Evolutionary conservation across 371 early-diverging fungal species (phyloP), one percentile per base, ranked within the genome.

Genomic region (Syncephalis fuscata): DNA sequence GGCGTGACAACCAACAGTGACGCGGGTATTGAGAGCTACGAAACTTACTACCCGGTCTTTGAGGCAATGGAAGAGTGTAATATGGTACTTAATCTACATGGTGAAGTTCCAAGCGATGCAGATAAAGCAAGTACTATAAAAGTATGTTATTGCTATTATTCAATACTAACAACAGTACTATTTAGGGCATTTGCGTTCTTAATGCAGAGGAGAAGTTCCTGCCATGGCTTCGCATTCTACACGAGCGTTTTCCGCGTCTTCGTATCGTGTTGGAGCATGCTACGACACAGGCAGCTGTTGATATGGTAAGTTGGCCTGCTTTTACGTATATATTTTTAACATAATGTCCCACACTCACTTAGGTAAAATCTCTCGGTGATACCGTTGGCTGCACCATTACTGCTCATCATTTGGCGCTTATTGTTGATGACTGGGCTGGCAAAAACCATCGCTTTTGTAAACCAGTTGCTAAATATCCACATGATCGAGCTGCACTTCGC

Each of bases 1-100:
- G 95, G 97, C 26, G 98, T 97, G 20, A 97, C 98, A 0, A 97
- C 98, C 51, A 95, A 97, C 75, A 82, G 83, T 52, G 93, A 94
- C 48, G 74, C 76, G 49, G 97, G 97, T 44, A 90, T 97, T 52
- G 86, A 89, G 53, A 76, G 74, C 57, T 90, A 92, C 55, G 78
- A 80, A 41, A 62, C 74, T 9, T 97, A 92, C 65, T 92, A 92
- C 58, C 80, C 78, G 36, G 84, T 92, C 10, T 97, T 97, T 66
- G 53, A 72, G 48, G 93, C 93, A 3, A 97, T 97, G 96, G 82
- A 93, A 63, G 83, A 89, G 48, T 72, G 68, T 48, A 88, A 83
- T 39, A 76, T 97, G 83, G 87, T 95, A 0, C 68, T 97, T 43
- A 92, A 93, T 58, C 65, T 97, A 55, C 98, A 97, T 58, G 95